A percentile compares a stretch with the other conserved stretches of the same genome.
These are phyloP conservation scores for Rutstroemia sp. DNA, from an alignment of 2,329 filamentous ascomycete genomes.

Conservation along the genomic window DNA sequence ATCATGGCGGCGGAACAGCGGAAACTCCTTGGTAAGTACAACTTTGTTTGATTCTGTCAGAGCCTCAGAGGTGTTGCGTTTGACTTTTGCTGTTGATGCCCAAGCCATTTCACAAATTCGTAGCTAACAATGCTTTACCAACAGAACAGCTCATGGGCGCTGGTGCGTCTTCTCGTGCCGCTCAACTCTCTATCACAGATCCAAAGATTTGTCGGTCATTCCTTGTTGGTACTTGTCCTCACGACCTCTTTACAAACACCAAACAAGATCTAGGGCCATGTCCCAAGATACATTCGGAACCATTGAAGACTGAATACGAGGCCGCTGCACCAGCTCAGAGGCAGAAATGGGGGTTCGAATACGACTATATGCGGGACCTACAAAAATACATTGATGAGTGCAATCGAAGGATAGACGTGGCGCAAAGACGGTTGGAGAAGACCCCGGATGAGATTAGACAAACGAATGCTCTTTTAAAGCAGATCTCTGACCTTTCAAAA, in stretches of 20 bases:
- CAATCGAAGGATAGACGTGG: conserved; percentile 85
- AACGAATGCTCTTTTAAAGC: conserved; percentile 82
- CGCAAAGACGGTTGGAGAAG: conserved; percentile 88
- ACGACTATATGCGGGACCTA: conserved; percentile 93
- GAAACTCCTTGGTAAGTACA: conserved; percentile 72
- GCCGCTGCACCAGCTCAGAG: conserved; percentile 62
- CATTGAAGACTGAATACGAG: conserved; percentile 84
- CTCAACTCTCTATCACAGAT: conserved; percentile 82
- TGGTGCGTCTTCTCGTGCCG: conserved; percentile 63
- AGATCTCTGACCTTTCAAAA: conserved; percentile 71
- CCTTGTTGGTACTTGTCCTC: conserved; percentile 86
- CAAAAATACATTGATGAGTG: conserved; percentile 96
- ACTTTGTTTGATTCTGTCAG: not conserved
- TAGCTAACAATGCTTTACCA: conserved; percentile 12
- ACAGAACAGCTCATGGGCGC: conserved; percentile 87
- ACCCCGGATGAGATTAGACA: conserved; percentile 95
- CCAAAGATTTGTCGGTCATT: conserved; percentile 93
- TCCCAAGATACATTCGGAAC: conserved; percentile 80
- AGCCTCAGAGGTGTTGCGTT: no score
- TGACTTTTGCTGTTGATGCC: no score
- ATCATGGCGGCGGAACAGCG: conserved; percentile 93
- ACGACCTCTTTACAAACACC: conserved; percentile 99
- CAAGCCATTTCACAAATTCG: no score
- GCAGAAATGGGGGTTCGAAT: conserved; percentile 72
- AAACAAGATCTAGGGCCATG: conserved; percentile 94